phyloP scores from a whole-genome alignment of 345 rosid genomes.

The Hibiscus mutabilis region DNA sequence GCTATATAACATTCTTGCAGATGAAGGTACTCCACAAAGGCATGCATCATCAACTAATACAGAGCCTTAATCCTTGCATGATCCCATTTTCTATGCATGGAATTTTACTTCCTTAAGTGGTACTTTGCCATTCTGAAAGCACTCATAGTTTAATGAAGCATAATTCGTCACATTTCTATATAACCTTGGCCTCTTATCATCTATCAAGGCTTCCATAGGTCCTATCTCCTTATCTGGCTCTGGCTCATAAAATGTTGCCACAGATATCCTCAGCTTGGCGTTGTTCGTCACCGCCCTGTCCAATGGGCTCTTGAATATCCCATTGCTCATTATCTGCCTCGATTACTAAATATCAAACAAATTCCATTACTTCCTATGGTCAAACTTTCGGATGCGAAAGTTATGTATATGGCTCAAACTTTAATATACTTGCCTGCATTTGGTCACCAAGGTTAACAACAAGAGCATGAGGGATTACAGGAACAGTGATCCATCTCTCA shows the following conservation, averaged over 20 bases:
- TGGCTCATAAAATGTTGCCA: conserved; percentile 40
- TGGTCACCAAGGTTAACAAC: conserved; percentile 50
- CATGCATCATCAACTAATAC: background rate
- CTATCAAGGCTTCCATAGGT: conserved; percentile 27
- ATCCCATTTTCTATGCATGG: background rate
- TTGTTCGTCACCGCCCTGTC: conserved; percentile 45
- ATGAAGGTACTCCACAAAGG: background rate
- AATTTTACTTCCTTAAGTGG: conserved; percentile 33
- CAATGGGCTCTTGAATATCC: conserved; percentile 43
- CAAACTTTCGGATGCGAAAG: background rate
- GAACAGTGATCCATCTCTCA: conserved; percentile 37
- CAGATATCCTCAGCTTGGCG: conserved; percentile 30
- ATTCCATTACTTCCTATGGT: background rate
- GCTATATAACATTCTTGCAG: background rate
- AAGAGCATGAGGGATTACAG: conserved; percentile 37
- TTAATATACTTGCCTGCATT: conserved; percentile 28
- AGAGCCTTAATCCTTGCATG: background rate
- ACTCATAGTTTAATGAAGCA: conserved; percentile 34
- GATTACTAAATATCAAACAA: background rate
- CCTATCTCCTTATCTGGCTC: conserved; percentile 30
- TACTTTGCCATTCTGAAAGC: conserved; percentile 34
- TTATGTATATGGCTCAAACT: background rate
- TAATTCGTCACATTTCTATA: conserved; percentile 37
- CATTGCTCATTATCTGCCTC: conserved; percentile 52
- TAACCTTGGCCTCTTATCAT: conserved; percentile 29